phyloP scores from a whole-genome alignment of 2,329 filamentous ascomycete genomes.

The Knoxdaviesia capensis region DNA sequence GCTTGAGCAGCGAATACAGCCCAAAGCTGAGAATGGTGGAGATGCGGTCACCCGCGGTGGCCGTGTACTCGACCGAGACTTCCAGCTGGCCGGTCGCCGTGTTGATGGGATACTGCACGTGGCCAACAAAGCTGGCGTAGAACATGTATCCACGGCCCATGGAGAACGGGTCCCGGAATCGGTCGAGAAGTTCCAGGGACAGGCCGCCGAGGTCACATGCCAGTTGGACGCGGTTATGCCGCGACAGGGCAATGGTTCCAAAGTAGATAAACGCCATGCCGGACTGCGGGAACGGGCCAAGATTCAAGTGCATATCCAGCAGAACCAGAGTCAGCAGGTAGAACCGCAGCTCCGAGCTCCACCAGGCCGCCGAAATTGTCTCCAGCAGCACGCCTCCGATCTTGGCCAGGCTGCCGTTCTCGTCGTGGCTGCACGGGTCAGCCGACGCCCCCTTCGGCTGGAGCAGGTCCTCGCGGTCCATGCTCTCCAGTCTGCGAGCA shows the following conservation, averaged over 20 bases:
- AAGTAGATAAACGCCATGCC: constrained; percentile 49
- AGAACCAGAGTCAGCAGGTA: constrained; percentile 51
- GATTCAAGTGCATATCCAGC: constrained; percentile 41
- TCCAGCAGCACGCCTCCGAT: constrained; percentile 53
- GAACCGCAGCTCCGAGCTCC: constrained; percentile 52
- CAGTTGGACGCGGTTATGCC: constrained; percentile 51
- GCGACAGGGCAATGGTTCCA: constrained; percentile 43
- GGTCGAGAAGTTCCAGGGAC: constrained; percentile 42
- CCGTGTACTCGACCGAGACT: constrained; percentile 43
- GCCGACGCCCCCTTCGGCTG: too few relatives aligned
- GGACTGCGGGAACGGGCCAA: constrained; percentile 48
- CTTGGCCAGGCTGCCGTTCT: constrained; percentile 25
- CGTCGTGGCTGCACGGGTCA: too few relatives aligned
- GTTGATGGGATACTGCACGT: constrained; percentile 42
- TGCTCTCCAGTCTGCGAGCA: constrained; percentile 35
- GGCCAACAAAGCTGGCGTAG: constrained; percentile 49
- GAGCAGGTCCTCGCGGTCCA: constrained; percentile 27
- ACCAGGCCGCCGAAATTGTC: constrained; percentile 50
- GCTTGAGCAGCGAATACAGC: constrained; percentile 41
- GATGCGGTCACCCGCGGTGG: constrained; percentile 48
- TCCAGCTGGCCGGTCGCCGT: constrained; percentile 40
- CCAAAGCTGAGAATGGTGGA: constrained; percentile 54
- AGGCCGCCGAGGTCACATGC: constrained; percentile 44
- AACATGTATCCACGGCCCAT: constrained; percentile 49
- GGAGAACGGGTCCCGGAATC: constrained; percentile 42